A percentile compares a stretch with the other conserved stretches of the same genome.
Evolutionary conservation across 495 filamentous ascomycete genomes (phyloP).

Genomic region (Hapsidospora chrysogenum): DNA sequence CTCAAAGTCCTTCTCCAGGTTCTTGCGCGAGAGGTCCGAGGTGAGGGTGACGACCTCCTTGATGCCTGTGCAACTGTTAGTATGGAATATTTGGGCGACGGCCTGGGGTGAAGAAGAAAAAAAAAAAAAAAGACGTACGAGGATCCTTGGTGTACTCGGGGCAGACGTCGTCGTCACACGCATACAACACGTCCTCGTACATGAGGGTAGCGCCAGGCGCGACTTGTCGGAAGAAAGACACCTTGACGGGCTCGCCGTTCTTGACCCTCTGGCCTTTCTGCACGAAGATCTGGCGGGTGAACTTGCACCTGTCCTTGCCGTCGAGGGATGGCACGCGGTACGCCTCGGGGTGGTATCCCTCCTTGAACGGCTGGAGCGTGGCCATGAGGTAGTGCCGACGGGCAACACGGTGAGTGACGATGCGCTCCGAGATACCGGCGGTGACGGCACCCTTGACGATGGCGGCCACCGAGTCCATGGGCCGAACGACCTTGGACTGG

Average conservation of each 20-base stretch:
- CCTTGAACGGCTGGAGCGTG: conserved; percentile 95
- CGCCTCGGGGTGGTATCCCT: conserved; percentile 93
- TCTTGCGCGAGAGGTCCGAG: conserved; percentile 91
- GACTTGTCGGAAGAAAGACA: conserved; percentile 96
- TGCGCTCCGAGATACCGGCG: conserved; percentile 88
- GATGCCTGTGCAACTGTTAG: conserved; percentile 46
- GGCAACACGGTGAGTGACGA: conserved; percentile 94
- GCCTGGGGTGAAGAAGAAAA: neutral
- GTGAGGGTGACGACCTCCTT: conserved; percentile 98
- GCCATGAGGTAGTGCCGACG: conserved; percentile 98
- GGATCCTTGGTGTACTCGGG: conserved; percentile 99
- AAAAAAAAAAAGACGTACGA: conserved; percentile 44
- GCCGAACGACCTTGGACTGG: conserved; percentile 60
- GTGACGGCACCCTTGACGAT: conserved; percentile 67
- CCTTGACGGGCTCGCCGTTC: conserved; percentile 98
- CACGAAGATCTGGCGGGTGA: conserved; percentile 95
- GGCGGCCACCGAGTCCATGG: conserved; percentile 63
- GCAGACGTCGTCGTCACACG: conserved; percentile 95
- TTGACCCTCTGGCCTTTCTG: conserved; percentile 98
- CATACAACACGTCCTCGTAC: conserved; percentile 98
- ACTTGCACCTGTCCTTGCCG: conserved; percentile 97
- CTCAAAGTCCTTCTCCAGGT: conserved; percentile 97
- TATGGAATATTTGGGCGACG: neutral
- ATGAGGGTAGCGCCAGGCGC: conserved; percentile 94
- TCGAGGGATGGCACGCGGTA: conserved; percentile 94